Base-by-base conservation (phyloP, 495 filamentous ascomycete species). In the Evansstolkia leycettana region DNA sequence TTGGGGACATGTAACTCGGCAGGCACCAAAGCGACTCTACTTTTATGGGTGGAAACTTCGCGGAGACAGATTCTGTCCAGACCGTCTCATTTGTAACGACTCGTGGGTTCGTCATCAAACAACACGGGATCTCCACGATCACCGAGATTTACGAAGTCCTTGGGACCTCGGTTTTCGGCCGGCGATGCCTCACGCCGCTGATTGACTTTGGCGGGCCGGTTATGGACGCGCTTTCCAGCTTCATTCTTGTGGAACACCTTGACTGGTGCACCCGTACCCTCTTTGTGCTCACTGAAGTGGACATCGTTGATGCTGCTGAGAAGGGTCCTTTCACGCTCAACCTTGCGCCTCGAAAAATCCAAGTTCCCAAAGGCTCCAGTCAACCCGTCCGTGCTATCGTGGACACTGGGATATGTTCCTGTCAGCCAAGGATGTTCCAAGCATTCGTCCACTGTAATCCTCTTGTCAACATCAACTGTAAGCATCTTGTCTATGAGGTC, bases 401-500 rank as follows among this genome's bases (percentile, higher is more conserved):
- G 74, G 17, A 76, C 41, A 6, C 50, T 53, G 17, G 49, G 52
- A 24, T 43, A 47, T 17, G 60, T 62, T 17, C 64, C 57, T 1
- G 75, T 84, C 25, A 84, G 69, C 92, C 92, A 99, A 0, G 88
- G 86, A 54, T 99, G 90, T 36, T 84, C 68, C 5, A 96, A 72
- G 50, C 89, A 95, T 50, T 88, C 75, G 32, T 94, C 87, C 37
- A 96, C 74, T 0, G 82, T 90, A 52, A 81, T 86, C 19, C 92
- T 74, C 51, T 79, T 73, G 18, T 86, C 75, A 11, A 82, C 76
- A 41, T 94, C 76, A 11, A 94, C 86, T 0, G 80, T 80, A 19
- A 99, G 73, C 92, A 99, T 99, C 19, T 72, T 70, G 52, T 96
- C 92, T 39, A 99, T 96, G 16, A 99, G 71, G 39, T 95, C 88